Percentiles rank a stretch among this genome's conserved stretches.
phyloP scores from a whole-genome alignment of 2,329 filamentous ascomycete species.

The Alternaria sp. region DNA sequence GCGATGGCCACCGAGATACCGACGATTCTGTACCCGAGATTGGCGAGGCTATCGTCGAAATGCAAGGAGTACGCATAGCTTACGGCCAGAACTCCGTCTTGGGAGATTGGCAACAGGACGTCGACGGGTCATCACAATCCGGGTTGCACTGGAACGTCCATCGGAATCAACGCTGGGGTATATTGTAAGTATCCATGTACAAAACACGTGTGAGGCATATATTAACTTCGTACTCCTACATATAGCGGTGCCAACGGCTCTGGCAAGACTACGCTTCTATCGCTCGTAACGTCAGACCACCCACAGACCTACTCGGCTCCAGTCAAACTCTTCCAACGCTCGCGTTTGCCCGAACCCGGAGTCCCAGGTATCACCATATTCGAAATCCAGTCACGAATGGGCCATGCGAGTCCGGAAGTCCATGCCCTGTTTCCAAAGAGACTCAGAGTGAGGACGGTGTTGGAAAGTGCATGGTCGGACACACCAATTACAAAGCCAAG shows the following conservation, averaged over 20 bases:
- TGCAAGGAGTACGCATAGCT: slow-evolving; percentile 80
- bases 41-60: slow-evolving; percentile 80
- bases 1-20: slow-evolving; percentile 39
- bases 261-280: slow-evolving; percentile 93
- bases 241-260: slow-evolving; percentile 80
- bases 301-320: slow-evolving; percentile 92
- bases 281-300: slow-evolving; percentile 92
- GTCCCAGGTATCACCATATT: slow-evolving; percentile 83
- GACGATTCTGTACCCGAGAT: slow-evolving; percentile 29
- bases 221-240: neutral
- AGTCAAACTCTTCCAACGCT: slow-evolving; percentile 82
- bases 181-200: slow-evolving; percentile 60
- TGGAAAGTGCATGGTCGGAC: slow-evolving; percentile 90
- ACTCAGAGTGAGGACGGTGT: slow-evolving; percentile 72
- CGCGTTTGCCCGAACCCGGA: slow-evolving; percentile 76
- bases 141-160: slow-evolving; percentile 85
- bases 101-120: slow-evolving; percentile 75
- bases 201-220: neutral
- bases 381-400: slow-evolving; percentile 87
- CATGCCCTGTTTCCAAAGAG: slow-evolving; percentile 88
- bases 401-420: slow-evolving; percentile 92
- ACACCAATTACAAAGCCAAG: slow-evolving; percentile 78
- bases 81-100: slow-evolving; percentile 81
- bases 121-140: slow-evolving; percentile 57
- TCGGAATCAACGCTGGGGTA: slow-evolving; percentile 84